Evolutionary conservation across 768 basidiomycete genomes (phyloP).

Genomic region (Amanita pallidorosea): DNA sequence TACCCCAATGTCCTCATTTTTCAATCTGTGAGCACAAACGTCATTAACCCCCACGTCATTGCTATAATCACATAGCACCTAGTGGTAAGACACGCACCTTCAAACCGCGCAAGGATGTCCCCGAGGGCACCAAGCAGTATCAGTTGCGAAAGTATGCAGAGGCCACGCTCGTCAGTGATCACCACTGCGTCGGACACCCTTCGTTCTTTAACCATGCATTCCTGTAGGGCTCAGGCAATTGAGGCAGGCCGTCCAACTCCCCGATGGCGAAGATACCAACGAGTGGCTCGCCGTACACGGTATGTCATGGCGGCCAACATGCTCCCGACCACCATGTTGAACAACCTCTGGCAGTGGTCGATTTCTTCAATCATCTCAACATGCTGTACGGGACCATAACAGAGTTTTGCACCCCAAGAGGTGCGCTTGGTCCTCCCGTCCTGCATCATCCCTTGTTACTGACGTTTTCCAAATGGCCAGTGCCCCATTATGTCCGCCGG

Average conservation of each 20-base stretch:
- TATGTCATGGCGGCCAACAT: constrained; percentile 19
- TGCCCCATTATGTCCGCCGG: constrained; percentile 97
- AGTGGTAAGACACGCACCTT: constrained; percentile 92
- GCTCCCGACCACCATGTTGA: not conserved
- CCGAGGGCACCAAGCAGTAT: constrained; percentile 95
- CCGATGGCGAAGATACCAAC: constrained; percentile 93
- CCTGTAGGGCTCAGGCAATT: constrained; percentile 89
- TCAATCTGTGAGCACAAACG: constrained; percentile 58
- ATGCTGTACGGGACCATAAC: constrained; percentile 99
- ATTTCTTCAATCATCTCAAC: constrained; percentile 99
- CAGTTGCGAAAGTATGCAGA: constrained; percentile 97
- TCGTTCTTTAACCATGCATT: not conserved
- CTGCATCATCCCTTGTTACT: constrained; percentile 2
- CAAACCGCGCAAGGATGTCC: constrained; percentile 91
- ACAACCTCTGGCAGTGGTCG: constrained; percentile 56
- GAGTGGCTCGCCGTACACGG: constrained; percentile 99
- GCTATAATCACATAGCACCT: not conserved
- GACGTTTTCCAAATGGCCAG: constrained; percentile 23
- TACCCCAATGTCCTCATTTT: constrained; percentile 70
- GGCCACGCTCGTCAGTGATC: constrained; percentile 66
- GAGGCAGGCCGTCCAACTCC: constrained; percentile 82
- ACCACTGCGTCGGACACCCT: not conserved
- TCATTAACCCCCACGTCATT: not conserved
- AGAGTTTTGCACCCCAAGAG: constrained; percentile 94
- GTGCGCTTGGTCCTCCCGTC: constrained; percentile 27